phyloP scores from a whole-genome alignment of 2,329 filamentous ascomycete species.

The Aaosphaeria pasadenensis region DNA sequence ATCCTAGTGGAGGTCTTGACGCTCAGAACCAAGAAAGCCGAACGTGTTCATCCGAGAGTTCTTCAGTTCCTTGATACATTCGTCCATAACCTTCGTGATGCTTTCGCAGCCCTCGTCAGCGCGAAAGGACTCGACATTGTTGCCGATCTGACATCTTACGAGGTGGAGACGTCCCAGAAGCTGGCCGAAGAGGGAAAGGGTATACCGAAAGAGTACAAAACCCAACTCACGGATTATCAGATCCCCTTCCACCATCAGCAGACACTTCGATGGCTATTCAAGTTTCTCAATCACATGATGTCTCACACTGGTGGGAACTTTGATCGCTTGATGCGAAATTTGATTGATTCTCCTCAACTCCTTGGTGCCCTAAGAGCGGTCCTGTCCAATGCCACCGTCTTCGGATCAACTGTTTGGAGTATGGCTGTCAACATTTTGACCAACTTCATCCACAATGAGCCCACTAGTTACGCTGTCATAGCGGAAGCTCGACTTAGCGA shows the following conservation, averaged over 20 bases:
- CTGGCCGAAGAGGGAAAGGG: constrained; percentile 67
- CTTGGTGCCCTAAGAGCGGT: constrained; percentile 76
- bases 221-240: constrained; percentile 84
- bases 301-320: constrained; percentile 77
- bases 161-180: constrained; percentile 68
- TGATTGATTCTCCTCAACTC: constrained; percentile 89
- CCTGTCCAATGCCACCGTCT: constrained; percentile 73
- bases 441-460: constrained; percentile 98
- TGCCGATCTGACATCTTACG: constrained; percentile 77
- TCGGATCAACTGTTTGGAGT: constrained; percentile 94
- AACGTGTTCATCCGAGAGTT: constrained; percentile 78
- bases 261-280: constrained; percentile 88
- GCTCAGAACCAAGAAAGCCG: constrained; percentile 75
- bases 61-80: constrained; percentile 86
- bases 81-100: constrained; percentile 79
- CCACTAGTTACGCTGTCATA: constrained; percentile 94
- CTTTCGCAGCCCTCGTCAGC: constrained; percentile 77
- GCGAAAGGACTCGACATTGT: constrained; percentile 86
- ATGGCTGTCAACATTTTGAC: constrained; percentile 88
- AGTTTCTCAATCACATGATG: constrained; percentile 96
- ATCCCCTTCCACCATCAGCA: constrained; percentile 93
- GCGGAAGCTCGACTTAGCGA: constrained; percentile 89
- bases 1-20: constrained; percentile 86
- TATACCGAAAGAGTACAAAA: constrained; percentile 69
- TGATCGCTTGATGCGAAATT: constrained; percentile 83